Evolutionary conservation across 2,329 filamentous ascomycete genomes (phyloP).

Genomic region (Fusarium pininemorale): DNA sequence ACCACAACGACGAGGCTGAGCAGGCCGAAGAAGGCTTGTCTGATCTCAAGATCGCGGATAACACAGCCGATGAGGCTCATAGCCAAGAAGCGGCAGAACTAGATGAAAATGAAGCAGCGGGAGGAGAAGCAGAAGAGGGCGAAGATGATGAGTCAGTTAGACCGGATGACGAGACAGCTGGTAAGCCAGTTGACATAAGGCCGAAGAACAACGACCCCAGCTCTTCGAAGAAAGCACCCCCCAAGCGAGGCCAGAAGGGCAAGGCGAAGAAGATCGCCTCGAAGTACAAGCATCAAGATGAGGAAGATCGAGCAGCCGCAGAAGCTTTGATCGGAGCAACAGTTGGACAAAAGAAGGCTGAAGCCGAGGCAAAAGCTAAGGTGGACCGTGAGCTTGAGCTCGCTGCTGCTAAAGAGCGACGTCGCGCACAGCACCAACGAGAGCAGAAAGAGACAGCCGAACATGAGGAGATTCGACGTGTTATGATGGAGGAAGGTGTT

Average conservation of each 20-base stretch:
- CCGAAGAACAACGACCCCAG: constrained; percentile 23
- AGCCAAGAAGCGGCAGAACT: constrained; percentile 47
- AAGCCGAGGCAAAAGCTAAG: constrained; percentile 74
- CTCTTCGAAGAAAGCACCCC: constrained; percentile 51
- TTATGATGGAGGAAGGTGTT: constrained; percentile 67
- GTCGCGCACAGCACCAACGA: constrained; percentile 80
- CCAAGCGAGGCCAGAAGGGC: constrained; percentile 77
- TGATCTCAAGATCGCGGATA: constrained; percentile 40
- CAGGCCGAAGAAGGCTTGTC: constrained; percentile 39
- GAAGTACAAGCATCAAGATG: constrained; percentile 95
- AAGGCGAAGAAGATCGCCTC: constrained; percentile 88
- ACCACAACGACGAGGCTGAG: constrained; percentile 42
- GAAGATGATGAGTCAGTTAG: constrained; percentile 36
- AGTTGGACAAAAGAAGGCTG: constrained; percentile 71
- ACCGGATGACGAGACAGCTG: constrained; percentile 22
- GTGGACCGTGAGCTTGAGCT: constrained; percentile 73
- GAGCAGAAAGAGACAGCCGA: constrained; percentile 79
- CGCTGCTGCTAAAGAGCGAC: constrained; percentile 76
- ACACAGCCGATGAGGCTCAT: constrained; percentile 28
- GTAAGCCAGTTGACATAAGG: constrained; percentile 9
- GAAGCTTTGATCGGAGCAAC: constrained; percentile 86
- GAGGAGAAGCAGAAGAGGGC: constrained; percentile 33
- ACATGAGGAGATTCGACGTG: constrained; percentile 74
- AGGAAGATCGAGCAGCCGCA: constrained; percentile 86
- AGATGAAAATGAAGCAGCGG: constrained; percentile 39